phyloP scores from a whole-genome alignment of 2,329 filamentous ascomycete species.

The Periconia macrospinosa region DNA sequence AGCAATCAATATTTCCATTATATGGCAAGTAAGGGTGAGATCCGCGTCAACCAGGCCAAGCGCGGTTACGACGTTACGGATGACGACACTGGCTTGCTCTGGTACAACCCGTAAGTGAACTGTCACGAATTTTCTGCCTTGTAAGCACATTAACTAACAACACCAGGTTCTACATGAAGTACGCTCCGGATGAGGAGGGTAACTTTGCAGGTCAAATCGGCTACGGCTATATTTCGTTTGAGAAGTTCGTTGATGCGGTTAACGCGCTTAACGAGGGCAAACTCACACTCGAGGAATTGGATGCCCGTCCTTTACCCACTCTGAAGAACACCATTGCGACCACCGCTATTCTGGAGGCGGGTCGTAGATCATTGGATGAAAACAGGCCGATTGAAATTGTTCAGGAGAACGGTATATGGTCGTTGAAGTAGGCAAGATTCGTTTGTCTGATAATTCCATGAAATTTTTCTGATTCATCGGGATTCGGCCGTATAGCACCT shows the following conservation, averaged over 20 bases:
- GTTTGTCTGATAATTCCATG: not conserved
- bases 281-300: conserved; percentile 73
- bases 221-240: conserved; percentile 91
- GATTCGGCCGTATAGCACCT: no score
- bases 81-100: conserved; percentile 71
- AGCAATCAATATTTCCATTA: conserved; percentile 98
- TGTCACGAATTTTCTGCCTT: no score
- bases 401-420: conserved; percentile 68
- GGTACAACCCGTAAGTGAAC: conserved; percentile 76
- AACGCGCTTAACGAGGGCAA: conserved; percentile 74
- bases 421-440: conserved; percentile 54
- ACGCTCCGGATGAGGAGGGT: conserved; percentile 90
- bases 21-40: conserved; percentile 80
- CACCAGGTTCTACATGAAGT: conserved; percentile 81
- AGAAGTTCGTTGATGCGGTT: conserved; percentile 93
- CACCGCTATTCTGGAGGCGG: conserved; percentile 87
- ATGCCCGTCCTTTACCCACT: conserved; percentile 79
- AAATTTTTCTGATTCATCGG: not conserved
- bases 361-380: conserved; percentile 82
- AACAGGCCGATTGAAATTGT: conserved; percentile 74
- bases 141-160: conserved; percentile 6
- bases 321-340: conserved; percentile 88
- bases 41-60: conserved; percentile 90
- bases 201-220: conserved; percentile 91
- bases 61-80: conserved; percentile 93